A percentile compares a stretch with the other conserved stretches of the same genome.
Evolutionary conservation across 345 rosid species (phyloP).

Genomic region (Populus deltoides): DNA sequence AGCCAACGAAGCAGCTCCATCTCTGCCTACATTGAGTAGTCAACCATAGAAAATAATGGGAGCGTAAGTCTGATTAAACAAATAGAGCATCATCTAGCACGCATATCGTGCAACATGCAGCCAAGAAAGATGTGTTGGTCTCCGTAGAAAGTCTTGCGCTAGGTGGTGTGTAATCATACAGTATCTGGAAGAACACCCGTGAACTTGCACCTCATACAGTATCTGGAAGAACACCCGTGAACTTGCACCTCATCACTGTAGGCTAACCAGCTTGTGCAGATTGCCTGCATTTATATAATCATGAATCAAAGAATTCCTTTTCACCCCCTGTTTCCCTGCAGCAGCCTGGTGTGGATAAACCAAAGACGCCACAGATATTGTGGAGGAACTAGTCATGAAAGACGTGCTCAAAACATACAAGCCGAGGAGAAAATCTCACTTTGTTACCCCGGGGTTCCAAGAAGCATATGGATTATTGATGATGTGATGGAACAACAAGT

Average conservation of each 20-base stretch:
- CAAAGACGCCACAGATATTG: background rate
- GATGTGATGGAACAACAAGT: background rate
- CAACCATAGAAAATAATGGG: background rate
- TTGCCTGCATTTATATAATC: background rate
- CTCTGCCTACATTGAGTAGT: background rate
- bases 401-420: constrained; percentile 6
- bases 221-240: background rate
- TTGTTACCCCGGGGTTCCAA: background rate
- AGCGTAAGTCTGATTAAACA: background rate
- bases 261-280: background rate
- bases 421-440: constrained; percentile 6
- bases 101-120: background rate
- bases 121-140: background rate
- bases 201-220: background rate
- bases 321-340: background rate
- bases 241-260: background rate
- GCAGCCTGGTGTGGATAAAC: background rate
- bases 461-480: constrained; percentile 1
- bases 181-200: background rate
- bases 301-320: background rate
- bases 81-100: background rate
- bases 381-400: background rate
- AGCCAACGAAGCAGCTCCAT: background rate
- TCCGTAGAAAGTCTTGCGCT: background rate
- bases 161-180: background rate